Base-by-base conservation (phyloP, 2,329 filamentous ascomycete species). In the Malbranchea zuffiana region DNA sequence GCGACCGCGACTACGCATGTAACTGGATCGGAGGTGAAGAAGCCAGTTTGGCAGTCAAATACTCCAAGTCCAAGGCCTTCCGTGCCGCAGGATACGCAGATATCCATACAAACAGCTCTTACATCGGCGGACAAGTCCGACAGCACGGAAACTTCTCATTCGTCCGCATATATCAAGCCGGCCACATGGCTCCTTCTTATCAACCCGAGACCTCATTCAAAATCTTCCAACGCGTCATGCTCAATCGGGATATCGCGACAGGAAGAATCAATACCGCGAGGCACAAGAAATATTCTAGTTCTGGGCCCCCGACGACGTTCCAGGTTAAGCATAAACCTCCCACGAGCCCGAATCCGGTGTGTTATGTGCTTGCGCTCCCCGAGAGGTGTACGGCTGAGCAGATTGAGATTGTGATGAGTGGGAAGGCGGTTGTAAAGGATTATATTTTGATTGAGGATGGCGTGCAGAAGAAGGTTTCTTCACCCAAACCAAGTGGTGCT, bases 1-100 rank as follows among this genome's bases (percentile, higher is more conserved):
- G 73, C 2, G 74, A 77, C 48, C 62, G 69, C 2, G 73, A 77
- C 49, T 76, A 66, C 42, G 58, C 58, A 1, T 66, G 63, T 47
- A 69, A 69, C 50, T 71, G 44, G 68, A 44, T 71, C 7, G 68
- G 68, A 15, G 69, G 67, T 19, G 67, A 72, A 47, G 46, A 49
- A 3, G 60, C 63, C 11, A 65, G 60, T 29, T 52, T 69, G 1
- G 61, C 61, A 2, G 54, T 72, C 32, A 58, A 63, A 6, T 65
- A 67, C 47, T 48, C 56, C 1, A 42, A 54, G 15, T 49, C 57
- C 2, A 49, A 51, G 1, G 43, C 53, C 1, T 72, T 72, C 50
- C 47, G 46, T 8, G 41, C 48, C 3, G 63, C 66, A 7, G 66
- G 67, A 4, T 69, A 70, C 43, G 50, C 47, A 37, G 46, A 54